Conservation (phyloP, 176 grass and related monocot genomes). For the sorghum (Sorghum bicolor) region DNA sequence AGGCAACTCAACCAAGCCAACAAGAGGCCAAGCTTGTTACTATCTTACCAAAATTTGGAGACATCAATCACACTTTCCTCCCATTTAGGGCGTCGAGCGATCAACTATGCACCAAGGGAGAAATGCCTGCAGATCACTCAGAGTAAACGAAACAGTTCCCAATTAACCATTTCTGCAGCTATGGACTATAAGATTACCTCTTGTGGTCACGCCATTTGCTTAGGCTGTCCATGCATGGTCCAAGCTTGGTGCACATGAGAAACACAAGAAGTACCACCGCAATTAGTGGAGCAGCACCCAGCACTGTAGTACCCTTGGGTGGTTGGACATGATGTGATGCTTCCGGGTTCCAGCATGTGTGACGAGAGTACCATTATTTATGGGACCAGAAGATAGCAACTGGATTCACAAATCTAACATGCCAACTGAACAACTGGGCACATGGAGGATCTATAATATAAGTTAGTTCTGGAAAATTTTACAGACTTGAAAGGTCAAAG, state of each 20-base stretch:
- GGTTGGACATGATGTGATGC: conserved; percentile 1
- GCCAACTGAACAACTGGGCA: background rate
- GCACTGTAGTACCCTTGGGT: background rate
- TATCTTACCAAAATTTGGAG: too few relatives aligned
- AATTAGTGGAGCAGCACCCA: conserved; percentile 5
- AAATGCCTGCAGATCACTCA: background rate
- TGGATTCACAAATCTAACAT: background rate
- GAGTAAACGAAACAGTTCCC: background rate
- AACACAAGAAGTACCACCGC: background rate
- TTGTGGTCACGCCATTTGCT: conserved; percentile 3
- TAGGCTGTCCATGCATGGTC: conserved; percentile 9
- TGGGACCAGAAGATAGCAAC: background rate
- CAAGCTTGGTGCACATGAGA: background rate
- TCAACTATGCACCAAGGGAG: background rate
- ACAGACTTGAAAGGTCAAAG: background rate
- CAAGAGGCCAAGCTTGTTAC: too few relatives aligned
- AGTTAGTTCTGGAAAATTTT: background rate
- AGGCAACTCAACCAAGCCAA: background rate
- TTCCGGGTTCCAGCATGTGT: background rate
- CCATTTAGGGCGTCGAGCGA: background rate
- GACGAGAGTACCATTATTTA: conserved; percentile 14
- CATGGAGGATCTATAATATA: background rate
- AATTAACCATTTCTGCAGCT: background rate
- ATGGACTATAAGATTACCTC: background rate
- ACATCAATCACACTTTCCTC: background rate